Evolutionary conservation across 2,329 filamentous ascomycete genomes (phyloP).

Genomic region (Colletotrichum brevisporum): DNA sequence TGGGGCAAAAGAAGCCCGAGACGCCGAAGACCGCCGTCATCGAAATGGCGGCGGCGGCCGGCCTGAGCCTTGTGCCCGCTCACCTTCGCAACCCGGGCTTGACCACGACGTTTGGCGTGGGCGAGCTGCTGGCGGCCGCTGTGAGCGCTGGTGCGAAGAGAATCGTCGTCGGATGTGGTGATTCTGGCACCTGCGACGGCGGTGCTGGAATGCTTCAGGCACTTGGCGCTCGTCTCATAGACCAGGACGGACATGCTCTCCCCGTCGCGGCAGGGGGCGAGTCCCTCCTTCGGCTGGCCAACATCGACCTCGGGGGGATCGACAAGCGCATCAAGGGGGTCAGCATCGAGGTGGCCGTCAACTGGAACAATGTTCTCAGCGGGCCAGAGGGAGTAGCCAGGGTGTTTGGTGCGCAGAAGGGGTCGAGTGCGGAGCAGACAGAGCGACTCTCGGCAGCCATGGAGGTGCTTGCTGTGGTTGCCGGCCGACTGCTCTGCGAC

Average conservation of each 20-base stretch:
- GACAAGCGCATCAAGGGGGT: constrained; percentile 55
- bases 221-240: constrained; percentile 61
- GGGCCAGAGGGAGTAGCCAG: constrained; percentile 63
- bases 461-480: constrained; percentile 56
- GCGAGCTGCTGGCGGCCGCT: constrained; percentile 61
- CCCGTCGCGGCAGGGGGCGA: constrained; percentile 57
- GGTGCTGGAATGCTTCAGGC: constrained; percentile 69
- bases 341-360: constrained; percentile 64
- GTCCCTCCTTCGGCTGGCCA: constrained; percentile 52
- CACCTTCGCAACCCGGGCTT: constrained; percentile 59
- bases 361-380: constrained; percentile 66
- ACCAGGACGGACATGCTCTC: constrained; percentile 53
- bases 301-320: constrained; percentile 55
- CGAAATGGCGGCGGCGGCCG: constrained; percentile 68
- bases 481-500: constrained; percentile 50
- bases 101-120: constrained; percentile 67
- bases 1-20: constrained; percentile 45
- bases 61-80: constrained; percentile 63
- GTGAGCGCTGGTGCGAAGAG: constrained; percentile 59
- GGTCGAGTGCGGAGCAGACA: constrained; percentile 59
- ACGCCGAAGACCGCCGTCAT: constrained; percentile 58
- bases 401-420: constrained; percentile 67
- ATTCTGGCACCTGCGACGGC: constrained; percentile 68
- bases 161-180: constrained; percentile 66
- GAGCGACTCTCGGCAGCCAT: constrained; percentile 58